Evolutionary conservation across 2,329 filamentous ascomycete genomes (phyloP).

Genomic region (Sporothrix curviconia): DNA sequence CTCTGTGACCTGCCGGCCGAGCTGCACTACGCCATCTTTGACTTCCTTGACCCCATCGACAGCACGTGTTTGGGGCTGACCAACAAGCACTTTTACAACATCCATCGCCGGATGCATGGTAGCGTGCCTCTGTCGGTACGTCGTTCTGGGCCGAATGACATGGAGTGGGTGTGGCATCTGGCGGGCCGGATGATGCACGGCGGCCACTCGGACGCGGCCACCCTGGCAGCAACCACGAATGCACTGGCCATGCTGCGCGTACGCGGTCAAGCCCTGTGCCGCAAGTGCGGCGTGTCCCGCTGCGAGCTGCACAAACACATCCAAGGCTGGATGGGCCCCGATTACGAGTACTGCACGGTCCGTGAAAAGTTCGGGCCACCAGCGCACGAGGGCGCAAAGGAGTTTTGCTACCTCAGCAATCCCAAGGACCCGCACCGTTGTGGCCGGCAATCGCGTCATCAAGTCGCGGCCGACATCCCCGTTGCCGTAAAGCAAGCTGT

Average conservation of each 20-base stretch:
- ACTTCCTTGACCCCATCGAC: slow-evolving; percentile 58
- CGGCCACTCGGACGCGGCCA: slow-evolving; percentile 3
- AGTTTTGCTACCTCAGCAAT: slow-evolving; percentile 53
- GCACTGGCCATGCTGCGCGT: slow-evolving; percentile 43
- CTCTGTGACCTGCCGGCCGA: slow-evolving; percentile 51
- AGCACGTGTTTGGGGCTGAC: slow-evolving; percentile 56
- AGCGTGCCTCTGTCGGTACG: slow-evolving; percentile 50
- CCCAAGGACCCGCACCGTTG: slow-evolving; percentile 53
- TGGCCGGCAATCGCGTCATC: slow-evolving; percentile 45
- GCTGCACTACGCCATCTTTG: slow-evolving; percentile 54
- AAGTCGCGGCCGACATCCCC: slow-evolving; percentile 22
- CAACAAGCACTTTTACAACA: slow-evolving; percentile 50
- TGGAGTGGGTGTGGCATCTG: slow-evolving; percentile 58
- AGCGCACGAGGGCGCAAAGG: slow-evolving; percentile 40
- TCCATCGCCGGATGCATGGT: slow-evolving; percentile 51
- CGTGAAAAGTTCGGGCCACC: slow-evolving; percentile 49
- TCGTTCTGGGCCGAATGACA: slow-evolving; percentile 54
- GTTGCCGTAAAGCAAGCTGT: neutral
- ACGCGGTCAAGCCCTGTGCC: slow-evolving; percentile 54
- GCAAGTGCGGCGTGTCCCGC: slow-evolving; percentile 53
- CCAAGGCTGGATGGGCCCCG: slow-evolving; percentile 50
- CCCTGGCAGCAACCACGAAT: slow-evolving; percentile 15
- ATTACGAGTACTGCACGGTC: slow-evolving; percentile 54
- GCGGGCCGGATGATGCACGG: slow-evolving; percentile 31
- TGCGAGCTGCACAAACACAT: slow-evolving; percentile 60